Evolutionary conservation across 305 asterid species (phyloP).

Genomic region (Plantago coronopus): DNA sequence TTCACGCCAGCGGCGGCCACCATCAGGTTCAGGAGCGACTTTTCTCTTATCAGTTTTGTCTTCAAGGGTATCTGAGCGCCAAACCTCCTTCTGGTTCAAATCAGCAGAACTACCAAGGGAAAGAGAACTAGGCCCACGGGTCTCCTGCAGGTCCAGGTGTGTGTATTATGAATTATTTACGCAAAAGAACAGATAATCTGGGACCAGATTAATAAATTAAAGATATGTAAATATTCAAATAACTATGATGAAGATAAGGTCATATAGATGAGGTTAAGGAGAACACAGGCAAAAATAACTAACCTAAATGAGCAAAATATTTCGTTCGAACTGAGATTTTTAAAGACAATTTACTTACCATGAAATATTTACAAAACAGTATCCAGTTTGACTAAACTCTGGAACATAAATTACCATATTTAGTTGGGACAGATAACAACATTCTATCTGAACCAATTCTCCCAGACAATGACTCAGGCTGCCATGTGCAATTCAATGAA

Average conservation of each 20-base stretch:
- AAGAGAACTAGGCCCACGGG: constrained; percentile 82
- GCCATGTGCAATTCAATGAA: no score
- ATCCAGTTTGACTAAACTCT: no score
- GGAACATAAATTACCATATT: no score
- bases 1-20: constrained; percentile 99
- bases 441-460: no score
- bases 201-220: neutral
- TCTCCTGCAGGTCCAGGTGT: constrained; percentile 45
- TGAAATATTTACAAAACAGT: no score
- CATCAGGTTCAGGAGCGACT: constrained; percentile 59
- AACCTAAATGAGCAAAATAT: no score
- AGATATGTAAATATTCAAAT: neutral
- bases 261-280: constrained; percentile 1
- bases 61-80: constrained; percentile 72
- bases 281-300: no score
- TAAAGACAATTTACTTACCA: no score
- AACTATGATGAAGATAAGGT: neutral
- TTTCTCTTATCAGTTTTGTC: constrained; percentile 90
- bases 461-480: no score
- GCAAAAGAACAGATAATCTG: no score
- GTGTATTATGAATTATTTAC: neutral
- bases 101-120: constrained; percentile 87
- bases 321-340: no score
- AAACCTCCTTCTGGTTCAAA: constrained; percentile 70
- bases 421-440: no score